Base-by-base conservation (phyloP, 345 rosid species). In the Eucalyptus cladocalyx region DNA sequence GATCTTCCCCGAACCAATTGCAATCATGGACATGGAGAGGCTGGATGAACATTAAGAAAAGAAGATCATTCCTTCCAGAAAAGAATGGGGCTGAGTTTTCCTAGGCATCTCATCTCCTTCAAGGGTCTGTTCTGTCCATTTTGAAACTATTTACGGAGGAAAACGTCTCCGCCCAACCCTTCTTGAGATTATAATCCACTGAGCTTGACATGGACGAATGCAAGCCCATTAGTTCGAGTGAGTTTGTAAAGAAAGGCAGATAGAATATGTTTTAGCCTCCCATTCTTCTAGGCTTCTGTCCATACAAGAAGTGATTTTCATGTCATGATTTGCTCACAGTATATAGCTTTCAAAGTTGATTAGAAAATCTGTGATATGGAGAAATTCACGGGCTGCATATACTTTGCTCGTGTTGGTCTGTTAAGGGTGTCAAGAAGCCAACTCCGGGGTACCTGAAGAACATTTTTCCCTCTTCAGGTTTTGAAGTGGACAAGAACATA, bases 1-100 rank as follows among this genome's bases (percentile, higher is more conserved):
- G 89, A 93, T 94, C 69, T 94, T 92, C 89, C 98, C 97, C 3
- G 96, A 94, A 90, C 97, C 97, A 6, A 49, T 90, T 6, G 91
- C 92, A 37, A 91, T 72, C 49, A 91, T 88, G 49, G 95, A 93
- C 65, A 76, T 80, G 87, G 95, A 94, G 92, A 91, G 92, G 87
- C 90, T 88, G 81, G 94, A 91, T 87, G 89, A 67, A 88, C 89
- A 89, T 56, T 89, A 87, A 65, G 58, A 56, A 62, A 88, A 34
- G 45, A 54, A 19, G 42, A 48, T 76, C 47, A 76, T 37, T 76
- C 83, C 45, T 76, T 76, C 47, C 47, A 37, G 83, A 76, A 43
- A 37, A 37, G 83, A 76, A 76, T 43, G 45, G 83, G 23, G 83
- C 45, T 76, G 45, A 76, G 47, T 76, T 76, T 76, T 24, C 83